Percentiles rank a stretch among this genome's conserved stretches.
phyloP scores from a whole-genome alignment of 2,329 filamentous ascomycete genomes.

The Trichophyton simii region DNA sequence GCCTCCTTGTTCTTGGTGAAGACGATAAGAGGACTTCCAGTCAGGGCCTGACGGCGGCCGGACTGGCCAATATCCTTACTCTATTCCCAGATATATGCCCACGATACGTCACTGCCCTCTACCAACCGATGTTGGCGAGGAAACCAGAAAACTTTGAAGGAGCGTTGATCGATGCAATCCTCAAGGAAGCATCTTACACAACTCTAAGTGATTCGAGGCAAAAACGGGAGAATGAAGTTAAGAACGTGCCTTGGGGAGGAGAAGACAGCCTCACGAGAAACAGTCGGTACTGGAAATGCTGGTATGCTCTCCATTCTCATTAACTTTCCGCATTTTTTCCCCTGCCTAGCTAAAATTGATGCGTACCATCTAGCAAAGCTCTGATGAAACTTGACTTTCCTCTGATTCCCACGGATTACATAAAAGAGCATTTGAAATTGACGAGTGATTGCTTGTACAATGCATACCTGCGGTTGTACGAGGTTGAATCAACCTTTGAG shows the following conservation, averaged over 20 bases:
- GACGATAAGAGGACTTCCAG: background rate
- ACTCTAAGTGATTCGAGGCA: constrained; percentile 28
- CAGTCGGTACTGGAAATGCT: constrained; percentile 14
- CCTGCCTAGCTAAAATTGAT: background rate
- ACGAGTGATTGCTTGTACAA: constrained; percentile 1
- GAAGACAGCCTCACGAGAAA: constrained; percentile 19
- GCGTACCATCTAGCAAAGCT: constrained; percentile 1
- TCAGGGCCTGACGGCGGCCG: background rate
- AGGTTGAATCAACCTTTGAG: constrained; percentile 3
- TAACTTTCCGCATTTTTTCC: background rate
- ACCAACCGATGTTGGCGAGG: constrained; percentile 12
- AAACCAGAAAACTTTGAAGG: constrained; percentile 11
- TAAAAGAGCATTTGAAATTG: constrained; percentile 12
- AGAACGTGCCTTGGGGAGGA: background rate
- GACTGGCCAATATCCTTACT: constrained; percentile 22
- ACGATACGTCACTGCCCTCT: constrained; percentile 30
- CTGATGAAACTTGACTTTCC: constrained; percentile 22
- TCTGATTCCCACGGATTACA: constrained; percentile 25
- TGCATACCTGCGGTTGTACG: constrained; percentile 3
- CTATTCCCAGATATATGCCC: constrained; percentile 39
- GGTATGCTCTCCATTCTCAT: constrained; percentile 14
- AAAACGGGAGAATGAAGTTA: constrained; percentile 20
- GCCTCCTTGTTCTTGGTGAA: background rate
- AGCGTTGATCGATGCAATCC: constrained; percentile 32
- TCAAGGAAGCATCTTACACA: constrained; percentile 32